Evolutionary conservation across 2,329 filamentous ascomycete species (phyloP), one percentile per base, ranked within the genome.

Genomic region (Fusarium caatingaense): DNA sequence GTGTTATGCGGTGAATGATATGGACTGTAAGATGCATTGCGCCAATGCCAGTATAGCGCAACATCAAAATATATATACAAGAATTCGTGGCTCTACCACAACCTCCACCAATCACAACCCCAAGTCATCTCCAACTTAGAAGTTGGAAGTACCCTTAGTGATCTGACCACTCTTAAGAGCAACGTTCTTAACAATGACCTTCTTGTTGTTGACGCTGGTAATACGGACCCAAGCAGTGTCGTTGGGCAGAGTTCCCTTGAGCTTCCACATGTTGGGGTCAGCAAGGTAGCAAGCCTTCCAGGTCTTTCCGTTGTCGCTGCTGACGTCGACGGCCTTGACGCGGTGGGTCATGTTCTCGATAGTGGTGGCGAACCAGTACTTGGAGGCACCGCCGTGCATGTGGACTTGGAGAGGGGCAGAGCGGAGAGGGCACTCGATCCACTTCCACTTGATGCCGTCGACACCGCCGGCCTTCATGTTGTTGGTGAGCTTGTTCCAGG

Each of bases 371-470:
- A 64, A 64, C 59, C 59, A 64, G 18, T 64, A 64, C 49, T 64
- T 63, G 42, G 60, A 64, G 23, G 60, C 60, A 2, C 60, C 60
- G n/a, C 34, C 59, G 42, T 64, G 60, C 59, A 64, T 64, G 49
- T 57, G 60, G 49, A 64, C 49, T 6, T 64, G 48, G 3, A 64
- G 60, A 8, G 60, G 60, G 2, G 57, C 23, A 3, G 41, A 45
- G 11, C 16, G 5, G 21, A 63, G 58, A 56, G 60, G 60, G 34
- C 60, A 64, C 7, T 45, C 49, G 32, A 64, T 64, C 60, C 60
- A 64, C 59, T 64, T 64, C 60, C 60, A 64, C 59, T 64, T 56
- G 49, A 64, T 64, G 15, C 60, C 60, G 5, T 64, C 42, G 18
- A 64, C 60, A 3, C 60, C 60, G 1, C 60, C 60, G 12, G 34